phyloP scores from a whole-genome alignment of 2,329 filamentous ascomycete genomes.

The Kalaharituber pfeilii region DNA sequence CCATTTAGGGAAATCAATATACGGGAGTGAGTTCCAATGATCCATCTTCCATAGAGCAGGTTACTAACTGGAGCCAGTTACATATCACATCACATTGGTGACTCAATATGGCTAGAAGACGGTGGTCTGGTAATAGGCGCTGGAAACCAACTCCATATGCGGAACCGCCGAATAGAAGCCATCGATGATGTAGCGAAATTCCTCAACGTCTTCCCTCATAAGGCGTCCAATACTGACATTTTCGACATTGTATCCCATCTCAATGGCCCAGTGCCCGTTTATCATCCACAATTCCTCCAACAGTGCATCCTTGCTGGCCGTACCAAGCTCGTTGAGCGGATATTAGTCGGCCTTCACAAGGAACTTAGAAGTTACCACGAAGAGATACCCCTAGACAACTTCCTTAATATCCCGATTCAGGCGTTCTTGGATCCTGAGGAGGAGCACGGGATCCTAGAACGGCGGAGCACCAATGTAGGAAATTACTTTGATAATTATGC shows the following conservation, averaged over 20 bases:
- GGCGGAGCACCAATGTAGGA: neutral
- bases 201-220: conserved; percentile 33
- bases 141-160: conserved; percentile 78
- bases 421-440: conserved; percentile 34
- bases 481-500: conserved; percentile 13
- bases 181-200: conserved; percentile 23
- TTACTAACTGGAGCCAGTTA: conserved; percentile 26
- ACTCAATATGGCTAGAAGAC: conserved; percentile 77
- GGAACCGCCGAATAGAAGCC: conserved; percentile 53
- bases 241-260: conserved; percentile 69
- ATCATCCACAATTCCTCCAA: conserved; percentile 78
- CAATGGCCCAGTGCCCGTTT: conserved; percentile 74
- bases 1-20: conserved; percentile 68
- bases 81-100: conserved; percentile 78
- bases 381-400: conserved; percentile 62
- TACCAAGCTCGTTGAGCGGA: conserved; percentile 47
- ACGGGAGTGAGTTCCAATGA: conserved; percentile 33
- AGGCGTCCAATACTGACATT: conserved; percentile 43
- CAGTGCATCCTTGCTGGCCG: conserved; percentile 77
- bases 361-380: conserved; percentile 68
- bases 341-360: conserved; percentile 55
- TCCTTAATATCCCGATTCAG: conserved; percentile 48
- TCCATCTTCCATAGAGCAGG: neutral
- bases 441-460: conserved; percentile 23
- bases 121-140: conserved; percentile 75